Conservation (phyloP, 768 basidiomycete species). For the Lactarius deliciosus region DNA sequence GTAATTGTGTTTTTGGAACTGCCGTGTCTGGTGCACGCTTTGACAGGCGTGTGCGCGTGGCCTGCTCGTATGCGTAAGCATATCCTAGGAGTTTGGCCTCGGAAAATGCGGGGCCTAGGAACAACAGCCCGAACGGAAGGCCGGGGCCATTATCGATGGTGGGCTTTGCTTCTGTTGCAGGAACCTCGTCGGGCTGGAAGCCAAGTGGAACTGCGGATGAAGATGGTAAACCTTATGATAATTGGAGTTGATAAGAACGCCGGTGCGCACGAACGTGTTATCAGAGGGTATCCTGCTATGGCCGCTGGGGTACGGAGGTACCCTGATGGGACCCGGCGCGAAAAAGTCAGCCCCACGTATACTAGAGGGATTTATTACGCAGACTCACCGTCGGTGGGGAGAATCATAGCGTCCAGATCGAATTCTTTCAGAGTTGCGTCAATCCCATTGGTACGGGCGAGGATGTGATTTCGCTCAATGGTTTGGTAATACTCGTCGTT, state of each 20-base stretch:
- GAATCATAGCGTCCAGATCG: slow-evolving; percentile 51
- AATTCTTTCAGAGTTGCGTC: slow-evolving; percentile 49
- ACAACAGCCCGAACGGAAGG: slow-evolving; percentile 44
- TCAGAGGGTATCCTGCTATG: slow-evolving; percentile 41
- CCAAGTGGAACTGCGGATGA: slow-evolving; percentile 38
- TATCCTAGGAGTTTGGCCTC: slow-evolving; percentile 44
- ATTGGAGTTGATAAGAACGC: not conserved
- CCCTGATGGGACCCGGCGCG: slow-evolving; percentile 2
- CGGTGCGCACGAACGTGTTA: slow-evolving; percentile 34
- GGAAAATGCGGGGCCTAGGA: slow-evolving; percentile 47
- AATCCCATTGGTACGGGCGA: slow-evolving; percentile 54
- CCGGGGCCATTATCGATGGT: slow-evolving; percentile 29
- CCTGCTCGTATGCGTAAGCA: slow-evolving; percentile 54
- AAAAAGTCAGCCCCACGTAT: not conserved
- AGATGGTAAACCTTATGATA: not conserved
- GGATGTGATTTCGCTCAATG: slow-evolving; percentile 32
- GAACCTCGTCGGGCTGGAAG: slow-evolving; percentile 37
- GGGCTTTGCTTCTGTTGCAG: slow-evolving; percentile 37
- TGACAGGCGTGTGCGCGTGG: slow-evolving; percentile 51
- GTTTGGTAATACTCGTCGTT: slow-evolving; percentile 43
- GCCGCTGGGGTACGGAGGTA: slow-evolving; percentile 31
- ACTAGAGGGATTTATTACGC: not conserved
- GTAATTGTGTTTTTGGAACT: slow-evolving; percentile 54
- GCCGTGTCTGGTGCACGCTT: slow-evolving; percentile 52
- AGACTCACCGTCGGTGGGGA: slow-evolving; percentile 40